Percentiles rank a stretch among this genome's conserved stretches.
Conservation (phyloP, 371 early-diverging fungal genomes). For the Mucor indicus region DNA sequence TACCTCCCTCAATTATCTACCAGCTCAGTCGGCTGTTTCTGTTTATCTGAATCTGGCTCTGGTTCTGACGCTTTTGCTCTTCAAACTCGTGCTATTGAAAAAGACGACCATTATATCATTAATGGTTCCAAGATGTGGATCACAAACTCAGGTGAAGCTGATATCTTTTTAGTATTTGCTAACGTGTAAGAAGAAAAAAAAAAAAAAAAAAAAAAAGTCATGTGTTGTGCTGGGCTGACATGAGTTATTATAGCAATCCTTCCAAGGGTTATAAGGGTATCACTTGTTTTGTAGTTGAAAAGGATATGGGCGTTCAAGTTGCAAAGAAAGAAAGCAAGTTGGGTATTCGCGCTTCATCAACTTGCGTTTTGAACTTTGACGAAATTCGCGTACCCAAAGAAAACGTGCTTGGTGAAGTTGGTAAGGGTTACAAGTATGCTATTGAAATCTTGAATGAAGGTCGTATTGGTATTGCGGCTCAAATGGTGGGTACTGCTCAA, state of each 20-base stretch:
- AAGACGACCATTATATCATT: conserved; percentile 88
- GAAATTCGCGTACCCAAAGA: conserved; percentile 85
- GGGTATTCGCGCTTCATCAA: conserved; percentile 95
- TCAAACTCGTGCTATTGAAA: conserved; percentile 85
- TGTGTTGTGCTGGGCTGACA: no score
- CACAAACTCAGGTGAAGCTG: conserved; percentile 88
- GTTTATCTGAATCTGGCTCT: conserved; percentile 90
- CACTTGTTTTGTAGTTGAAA: conserved; percentile 96
- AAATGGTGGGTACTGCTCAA: conserved; percentile 97
- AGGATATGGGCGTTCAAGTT: conserved; percentile 90
- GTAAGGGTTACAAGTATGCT: conserved; percentile 98
- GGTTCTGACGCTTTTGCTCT: conserved; percentile 98
- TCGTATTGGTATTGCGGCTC: conserved; percentile 97
- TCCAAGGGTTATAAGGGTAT: conserved; percentile 97
- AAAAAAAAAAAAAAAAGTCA: not conserved
- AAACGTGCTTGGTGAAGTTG: conserved; percentile 91
- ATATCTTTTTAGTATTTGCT: conserved; percentile 96
- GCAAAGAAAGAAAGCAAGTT: conserved; percentile 98
- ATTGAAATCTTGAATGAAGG: conserved; percentile 98
- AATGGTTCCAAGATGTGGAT: conserved; percentile 95
- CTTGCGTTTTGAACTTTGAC: conserved; percentile 93
- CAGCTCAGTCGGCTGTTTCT: conserved; percentile 89
- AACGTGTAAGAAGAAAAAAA: conserved; percentile 58
- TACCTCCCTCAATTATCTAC: conserved; percentile 85
- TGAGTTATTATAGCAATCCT: conserved; percentile 60